Conservation (phyloP, 345 rosid genomes). For the Iberis pinnata region DNA sequence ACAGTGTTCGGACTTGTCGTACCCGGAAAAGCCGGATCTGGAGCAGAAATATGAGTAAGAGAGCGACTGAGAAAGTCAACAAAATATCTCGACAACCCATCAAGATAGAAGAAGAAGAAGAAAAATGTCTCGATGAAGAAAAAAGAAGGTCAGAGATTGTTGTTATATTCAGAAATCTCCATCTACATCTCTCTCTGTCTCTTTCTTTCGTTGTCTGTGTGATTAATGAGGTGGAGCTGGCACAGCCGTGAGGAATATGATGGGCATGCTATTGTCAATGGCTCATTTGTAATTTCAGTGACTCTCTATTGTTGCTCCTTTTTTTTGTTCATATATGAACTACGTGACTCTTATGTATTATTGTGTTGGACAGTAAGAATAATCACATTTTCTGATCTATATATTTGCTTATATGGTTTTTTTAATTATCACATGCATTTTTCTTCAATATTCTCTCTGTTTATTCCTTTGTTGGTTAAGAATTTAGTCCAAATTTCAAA, state of each 20-base stretch:
- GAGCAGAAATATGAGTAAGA: slow-evolving; percentile 21
- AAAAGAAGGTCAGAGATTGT: slow-evolving; percentile 4
- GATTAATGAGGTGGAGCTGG: too few relatives aligned
- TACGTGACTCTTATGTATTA: slow-evolving; percentile 3
- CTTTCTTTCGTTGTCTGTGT: too few relatives aligned
- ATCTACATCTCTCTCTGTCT: too few relatives aligned
- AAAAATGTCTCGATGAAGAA: slow-evolving; percentile 8
- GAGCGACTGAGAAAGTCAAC: slow-evolving; percentile 21
- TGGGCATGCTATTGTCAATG: too few relatives aligned
- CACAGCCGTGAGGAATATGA: too few relatives aligned
- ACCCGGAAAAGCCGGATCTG: slow-evolving; percentile 29
- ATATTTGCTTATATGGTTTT: too few relatives aligned
- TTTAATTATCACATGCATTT: slow-evolving; percentile 11
- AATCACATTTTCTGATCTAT: too few relatives aligned
- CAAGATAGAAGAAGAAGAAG: background rate
- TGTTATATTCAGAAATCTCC: too few relatives aligned
- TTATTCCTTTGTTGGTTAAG: slow-evolving; percentile 22
- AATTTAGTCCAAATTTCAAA: slow-evolving; percentile 16
- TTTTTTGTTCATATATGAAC: too few relatives aligned
- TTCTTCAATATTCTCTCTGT: slow-evolving; percentile 18
- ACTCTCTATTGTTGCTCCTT: too few relatives aligned
- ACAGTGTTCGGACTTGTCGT: slow-evolving; percentile 16
- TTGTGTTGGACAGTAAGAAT: slow-evolving; percentile 12
- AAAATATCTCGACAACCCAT: slow-evolving; percentile 20
- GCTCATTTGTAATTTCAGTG: too few relatives aligned